Base-by-base conservation (phyloP, 352 stramenopile species). In the Globisporangium cederbergense region DNA sequence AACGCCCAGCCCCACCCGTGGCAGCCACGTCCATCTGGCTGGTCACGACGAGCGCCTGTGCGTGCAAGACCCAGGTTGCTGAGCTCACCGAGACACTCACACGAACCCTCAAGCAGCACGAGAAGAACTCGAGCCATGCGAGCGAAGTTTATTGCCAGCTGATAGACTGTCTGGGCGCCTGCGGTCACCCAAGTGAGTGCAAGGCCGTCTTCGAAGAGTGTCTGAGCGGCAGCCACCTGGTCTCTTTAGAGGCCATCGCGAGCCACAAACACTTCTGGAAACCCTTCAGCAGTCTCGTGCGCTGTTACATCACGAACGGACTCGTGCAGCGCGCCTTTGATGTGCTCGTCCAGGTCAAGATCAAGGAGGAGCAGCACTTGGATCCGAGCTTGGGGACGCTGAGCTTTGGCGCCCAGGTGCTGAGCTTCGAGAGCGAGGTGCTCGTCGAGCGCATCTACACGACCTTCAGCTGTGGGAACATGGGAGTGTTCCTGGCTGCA, bases 201-300 rank as follows among this genome's bases (percentile, higher is more conserved):
- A 81, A 83, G 53, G 67, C 69, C 10, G 73, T 83, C n/a, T 84
- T 83, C 30, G 71, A 81, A 54, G 76, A 81, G 38, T 86, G 71
- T 22, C 51, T 86, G 9, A 69, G 71, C 11, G 67, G 62, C 13
- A 71, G 66, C 38, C 46, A 63, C 25, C 40, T 81, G 10, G 16
- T 73, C 6, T 73, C 69, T 6, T 65, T 86, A 1, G 71, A 62
- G n/a, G 43, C 56, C 0, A 78, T 81, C 34, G 71, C 68, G 13
- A 61, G 43, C 22, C 52, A 72, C 8, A 49, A 60, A 20, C 47
- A 73, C 50, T 75, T 75, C 36, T 86, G 78, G 78, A 73, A 72
- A 11, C 62, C 70, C 0, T 82, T 82, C 57, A 84, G 75, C 22
- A 65, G 64, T 14, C 66, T 86, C 16, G 36, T 86, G 7, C 72